Conservation (phyloP, 2,329 filamentous ascomycete genomes). For the Lasiodiplodia gonubiensis region DNA sequence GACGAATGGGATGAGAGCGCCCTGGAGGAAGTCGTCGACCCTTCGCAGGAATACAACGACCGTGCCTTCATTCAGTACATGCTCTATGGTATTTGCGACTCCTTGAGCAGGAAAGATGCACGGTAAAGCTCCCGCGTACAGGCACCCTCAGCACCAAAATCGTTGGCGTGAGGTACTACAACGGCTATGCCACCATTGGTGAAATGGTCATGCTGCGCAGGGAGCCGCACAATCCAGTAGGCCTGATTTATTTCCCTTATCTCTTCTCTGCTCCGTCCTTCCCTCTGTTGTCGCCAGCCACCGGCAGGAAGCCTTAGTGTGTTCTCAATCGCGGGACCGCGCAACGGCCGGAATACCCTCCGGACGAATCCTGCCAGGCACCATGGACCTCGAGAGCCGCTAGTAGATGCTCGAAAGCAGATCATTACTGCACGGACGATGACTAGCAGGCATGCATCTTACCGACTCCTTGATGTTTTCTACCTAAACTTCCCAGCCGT, state of each 20-base stretch:
- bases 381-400: background rate
- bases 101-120: background rate
- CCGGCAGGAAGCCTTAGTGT: background rate
- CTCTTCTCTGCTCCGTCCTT: background rate
- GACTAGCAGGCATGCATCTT: background rate
- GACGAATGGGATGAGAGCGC: constrained; percentile 5
- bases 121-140: background rate
- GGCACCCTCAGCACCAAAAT: constrained; percentile 58
- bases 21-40: constrained; percentile 11
- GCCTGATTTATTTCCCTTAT: background rate
- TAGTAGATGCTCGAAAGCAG: background rate
- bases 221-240: constrained; percentile 66
- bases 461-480: background rate
- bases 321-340: background rate
- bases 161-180: constrained; percentile 59
- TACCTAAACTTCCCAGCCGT: background rate
- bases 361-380: background rate
- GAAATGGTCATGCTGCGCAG: constrained; percentile 52
- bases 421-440: background rate
- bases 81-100: constrained; percentile 15
- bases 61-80: constrained; percentile 25
- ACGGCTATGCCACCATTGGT: constrained; percentile 42
- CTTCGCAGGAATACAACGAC: constrained; percentile 23
- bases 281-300: background rate
- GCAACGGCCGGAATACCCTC: background rate